Evolutionary conservation across 805 yeast species (phyloP), one percentile per base, ranked within the genome.

Genomic region (Helenozyma baotianmanensis): DNA sequence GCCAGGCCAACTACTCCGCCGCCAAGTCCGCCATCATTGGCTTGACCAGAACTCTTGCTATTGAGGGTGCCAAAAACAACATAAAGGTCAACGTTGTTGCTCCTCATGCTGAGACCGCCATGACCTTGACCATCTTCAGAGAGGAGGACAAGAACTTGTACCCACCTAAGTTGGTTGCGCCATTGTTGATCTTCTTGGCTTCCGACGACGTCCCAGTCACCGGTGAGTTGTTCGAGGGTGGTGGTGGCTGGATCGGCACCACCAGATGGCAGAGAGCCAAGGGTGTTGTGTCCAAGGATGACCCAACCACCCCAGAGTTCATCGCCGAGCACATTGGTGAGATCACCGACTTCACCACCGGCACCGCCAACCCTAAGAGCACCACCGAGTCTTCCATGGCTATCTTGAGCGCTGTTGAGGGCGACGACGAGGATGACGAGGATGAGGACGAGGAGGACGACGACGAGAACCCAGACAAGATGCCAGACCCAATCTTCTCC

Each of bases 51-150:
- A 82, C 97, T 26, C 61, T 87, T 43, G 96, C 97, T 18, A 71
- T 85, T 45, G 98, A 90, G 67, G 98, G 98, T 52, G 78, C 78
- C 39, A 86, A 76, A 59, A 56, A 68, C 51, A 78, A 81, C 54
- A 87, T 90, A 47, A 69, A 71, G 51, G 89, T 79, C 36, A 85
- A 89, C 55, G 76, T 78, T 23, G 80, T 88, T 57, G 97, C 98
- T 17, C 98, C 98, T 33, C 96, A 90, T 58, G 97, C 97, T 18
- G 97, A 90, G 54, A 90, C 98, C 27, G 89, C 94, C 37, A 90
- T 90, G 98, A 90, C 98, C 18, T 75, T 77, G 52, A 83, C 95
- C 5, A 80, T 90, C 29, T 84, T 90, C 64, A 74, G 78, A 29
- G 81, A 80, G 29, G 78, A 77, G 40, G 95, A 90, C 60, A 74